Evolutionary conservation across 2,329 filamentous ascomycete species (phyloP).

Genomic region (Fusarium bulbicola): DNA sequence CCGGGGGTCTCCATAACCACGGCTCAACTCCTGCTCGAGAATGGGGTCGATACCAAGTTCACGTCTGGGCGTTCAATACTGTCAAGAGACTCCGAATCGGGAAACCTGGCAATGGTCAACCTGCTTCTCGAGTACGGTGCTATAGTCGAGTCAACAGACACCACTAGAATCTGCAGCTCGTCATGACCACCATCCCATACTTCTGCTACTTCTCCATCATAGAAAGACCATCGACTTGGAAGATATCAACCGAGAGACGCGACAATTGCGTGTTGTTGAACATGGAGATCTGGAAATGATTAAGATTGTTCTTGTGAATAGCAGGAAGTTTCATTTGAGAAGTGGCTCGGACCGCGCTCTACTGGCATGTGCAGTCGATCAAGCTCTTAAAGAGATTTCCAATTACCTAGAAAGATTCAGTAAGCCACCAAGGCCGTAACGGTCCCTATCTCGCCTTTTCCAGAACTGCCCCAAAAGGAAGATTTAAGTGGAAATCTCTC

Average conservation of each 20-base stretch:
- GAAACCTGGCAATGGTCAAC: background rate
- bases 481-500: no score
- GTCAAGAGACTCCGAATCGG: fast-evolving
- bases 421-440: no score
- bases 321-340: fast-evolving
- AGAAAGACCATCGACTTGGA: background rate
- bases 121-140: background rate
- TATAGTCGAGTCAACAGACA: background rate
- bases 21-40: background rate
- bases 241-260: background rate
- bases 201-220: background rate
- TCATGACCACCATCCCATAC: fast-evolving
- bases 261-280: no score
- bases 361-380: background rate
- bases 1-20: no score
- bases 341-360: no score
- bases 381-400: background rate
- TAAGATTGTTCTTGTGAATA: background rate
- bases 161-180: background rate
- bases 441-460: no score
- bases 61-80: no score
- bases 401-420: background rate
- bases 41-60: no score
- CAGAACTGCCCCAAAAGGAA: no score
- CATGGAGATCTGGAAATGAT: background rate